These are phyloP conservation scores for Yamadazyma epiphylla DNA, from an alignment of 1,139 yeast species.

Conservation along the genomic window DNA sequence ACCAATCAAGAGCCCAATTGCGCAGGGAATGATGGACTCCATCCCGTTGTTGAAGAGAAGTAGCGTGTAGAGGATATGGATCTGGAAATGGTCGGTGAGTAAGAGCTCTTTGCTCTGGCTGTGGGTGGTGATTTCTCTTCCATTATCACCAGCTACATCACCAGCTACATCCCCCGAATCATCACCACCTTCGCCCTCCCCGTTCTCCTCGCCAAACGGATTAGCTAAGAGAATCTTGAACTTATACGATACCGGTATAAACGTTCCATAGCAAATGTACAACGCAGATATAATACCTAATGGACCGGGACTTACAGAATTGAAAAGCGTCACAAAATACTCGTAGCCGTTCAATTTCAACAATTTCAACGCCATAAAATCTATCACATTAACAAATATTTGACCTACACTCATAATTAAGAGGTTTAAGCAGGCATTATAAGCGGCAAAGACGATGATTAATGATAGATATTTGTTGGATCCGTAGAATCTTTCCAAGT, in stretches of 20 bases:
- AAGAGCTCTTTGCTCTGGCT: slow-evolving; percentile 21
- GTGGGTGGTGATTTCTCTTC: background rate
- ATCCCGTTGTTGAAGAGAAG: slow-evolving; percentile 54
- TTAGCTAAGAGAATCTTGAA: slow-evolving; percentile 44
- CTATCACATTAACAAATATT: slow-evolving; percentile 25
- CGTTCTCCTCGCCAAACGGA: slow-evolving; percentile 13
- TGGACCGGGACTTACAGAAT: slow-evolving; percentile 54
- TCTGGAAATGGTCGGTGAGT: slow-evolving; percentile 55
- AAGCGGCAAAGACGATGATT: slow-evolving; percentile 27
- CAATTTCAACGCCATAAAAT: slow-evolving; percentile 18
- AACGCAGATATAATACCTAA: slow-evolving; percentile 58
- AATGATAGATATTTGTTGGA: slow-evolving; percentile 51
- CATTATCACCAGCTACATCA: background rate
- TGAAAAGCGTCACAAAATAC: slow-evolving; percentile 29
- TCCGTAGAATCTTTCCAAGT: slow-evolving; percentile 64
- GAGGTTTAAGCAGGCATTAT: slow-evolving; percentile 32
- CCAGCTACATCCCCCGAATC: slow-evolving; percentile 4
- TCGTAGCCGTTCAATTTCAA: slow-evolving; percentile 10
- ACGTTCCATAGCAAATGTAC: slow-evolving; percentile 51
- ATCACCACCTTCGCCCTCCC: slow-evolving; percentile 1
- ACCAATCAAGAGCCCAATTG: slow-evolving; percentile 61
- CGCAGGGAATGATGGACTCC: slow-evolving; percentile 46
- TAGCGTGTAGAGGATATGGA: slow-evolving; percentile 50
- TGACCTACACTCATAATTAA: slow-evolving; percentile 38
- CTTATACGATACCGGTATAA: slow-evolving; percentile 59